These are phyloP conservation scores for Filobasidium floriforme DNA, from an alignment of 768 basidiomycete species.

Conservation along the genomic window DNA sequence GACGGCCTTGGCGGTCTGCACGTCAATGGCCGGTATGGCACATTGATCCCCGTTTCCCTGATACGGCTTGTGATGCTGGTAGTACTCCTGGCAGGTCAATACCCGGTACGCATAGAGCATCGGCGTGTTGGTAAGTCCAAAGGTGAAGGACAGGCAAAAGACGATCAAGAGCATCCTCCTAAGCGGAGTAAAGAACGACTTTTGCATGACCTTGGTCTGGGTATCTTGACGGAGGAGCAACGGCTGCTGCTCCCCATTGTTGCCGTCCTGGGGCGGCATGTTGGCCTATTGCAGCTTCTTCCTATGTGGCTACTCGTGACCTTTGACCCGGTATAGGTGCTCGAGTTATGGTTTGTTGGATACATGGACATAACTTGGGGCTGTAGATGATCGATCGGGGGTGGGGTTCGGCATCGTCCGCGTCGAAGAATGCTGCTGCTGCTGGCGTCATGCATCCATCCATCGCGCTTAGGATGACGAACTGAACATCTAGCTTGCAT, in stretches of 20 bases:
- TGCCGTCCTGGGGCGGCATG: background rate
- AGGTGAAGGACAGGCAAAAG: conserved; percentile 26
- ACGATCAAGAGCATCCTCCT: conserved; percentile 30
- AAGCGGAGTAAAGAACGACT: conserved; percentile 26
- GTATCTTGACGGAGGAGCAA: conserved; percentile 2
- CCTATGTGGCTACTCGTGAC: background rate
- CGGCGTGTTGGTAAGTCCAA: conserved; percentile 38
- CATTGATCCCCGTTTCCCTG: conserved; percentile 32
- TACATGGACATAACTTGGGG: too few relatives aligned
- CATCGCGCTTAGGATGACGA: too few relatives aligned
- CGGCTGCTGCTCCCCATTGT: conserved; percentile 2
- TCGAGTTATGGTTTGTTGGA: too few relatives aligned
- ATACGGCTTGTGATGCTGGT: conserved; percentile 26
- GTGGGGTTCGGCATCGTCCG: too few relatives aligned
- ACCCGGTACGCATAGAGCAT: conserved; percentile 36
- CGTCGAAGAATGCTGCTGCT: too few relatives aligned
- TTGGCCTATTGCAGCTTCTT: background rate
- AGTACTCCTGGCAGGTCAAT: conserved; percentile 40
- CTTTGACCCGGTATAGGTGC: too few relatives aligned
- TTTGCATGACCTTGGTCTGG: background rate
- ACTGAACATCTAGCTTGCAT: too few relatives aligned
- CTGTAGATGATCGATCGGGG: too few relatives aligned
- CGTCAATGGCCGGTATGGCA: conserved; percentile 29
- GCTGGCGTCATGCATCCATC: too few relatives aligned
- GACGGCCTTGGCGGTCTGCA: conserved; percentile 27